Base-by-base conservation (phyloP, 2,329 filamentous ascomycete species). In the Ceratocystis ficicola region DNA sequence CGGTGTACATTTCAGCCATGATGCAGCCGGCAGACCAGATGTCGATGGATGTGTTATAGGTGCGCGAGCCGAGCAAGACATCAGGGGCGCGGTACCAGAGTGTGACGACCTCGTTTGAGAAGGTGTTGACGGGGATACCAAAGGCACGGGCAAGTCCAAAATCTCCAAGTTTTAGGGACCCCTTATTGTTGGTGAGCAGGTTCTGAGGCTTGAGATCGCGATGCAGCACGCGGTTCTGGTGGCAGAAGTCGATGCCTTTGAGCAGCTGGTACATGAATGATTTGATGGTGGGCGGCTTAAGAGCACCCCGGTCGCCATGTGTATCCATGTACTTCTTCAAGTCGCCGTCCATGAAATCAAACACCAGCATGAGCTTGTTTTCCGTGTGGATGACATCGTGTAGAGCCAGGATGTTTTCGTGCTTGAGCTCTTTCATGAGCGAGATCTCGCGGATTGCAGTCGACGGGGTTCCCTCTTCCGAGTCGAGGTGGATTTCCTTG, bases 1-100 rank as follows among this genome's bases (percentile, higher is more conserved):
- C 94, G 0, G 93, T 96, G 76, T 95, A 97, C 91, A 99, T 96
- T 77, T 99, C 94, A 8, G 94, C 94, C 94, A 99, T 97, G 80
- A 99, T 99, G 76, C 94, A 99, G 66, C 94, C 94, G 5, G 94
- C 94, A 5, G 90, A 96, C 94, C 94, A 99, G 74, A 99, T 97
- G 73, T 99, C 94, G 75, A 99, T 97, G 77, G 90, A 95, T n/a
- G 94, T 99, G 77, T 96, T 99, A 79, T 99, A 99, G 25, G 94
- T 97, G 70, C 94, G 82, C 72, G 89, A 94, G 64, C 94, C 94
- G 59, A 99, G 83, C 63, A 99, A 83, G 60, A 99, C 94, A 72
- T 99, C 94, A 0, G 94, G 94, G 0, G 94, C 94, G 55, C 94
- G 89, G 75, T 99, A 99, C 93, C 93, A 97, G 20, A 97, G 81